Conservation (phyloP, 805 yeast species). For the Metschnikowia dekortorum region DNA sequence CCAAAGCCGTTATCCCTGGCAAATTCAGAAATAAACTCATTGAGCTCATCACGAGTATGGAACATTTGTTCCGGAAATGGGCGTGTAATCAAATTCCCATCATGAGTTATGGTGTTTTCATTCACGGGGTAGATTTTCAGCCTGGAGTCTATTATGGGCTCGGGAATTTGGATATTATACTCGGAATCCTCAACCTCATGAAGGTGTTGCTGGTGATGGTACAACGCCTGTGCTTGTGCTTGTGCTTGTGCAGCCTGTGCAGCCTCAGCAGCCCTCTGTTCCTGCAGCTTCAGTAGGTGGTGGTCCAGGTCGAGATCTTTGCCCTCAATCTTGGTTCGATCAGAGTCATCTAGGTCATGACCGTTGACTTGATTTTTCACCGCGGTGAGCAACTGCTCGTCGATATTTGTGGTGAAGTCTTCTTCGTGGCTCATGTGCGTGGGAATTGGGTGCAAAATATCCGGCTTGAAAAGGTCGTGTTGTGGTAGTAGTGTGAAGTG, state of each 20-base stretch:
- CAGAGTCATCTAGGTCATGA: constrained; percentile 25
- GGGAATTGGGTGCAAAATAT: constrained; percentile 13
- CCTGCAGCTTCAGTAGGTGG: constrained; percentile 11
- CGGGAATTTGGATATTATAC: constrained; percentile 44
- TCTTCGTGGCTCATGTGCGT: constrained; percentile 24
- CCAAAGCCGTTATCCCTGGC: constrained; percentile 57
- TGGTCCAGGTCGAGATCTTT: constrained; percentile 14
- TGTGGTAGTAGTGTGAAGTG: constrained; percentile 23
- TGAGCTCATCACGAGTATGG: constrained; percentile 45
- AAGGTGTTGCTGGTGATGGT: constrained; percentile 18
- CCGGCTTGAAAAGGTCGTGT: constrained; percentile 18
- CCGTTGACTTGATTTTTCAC: constrained; percentile 25
- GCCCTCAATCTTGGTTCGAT: constrained; percentile 29
- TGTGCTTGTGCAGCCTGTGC: constrained; percentile 10
- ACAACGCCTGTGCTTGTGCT: constrained; percentile 18
- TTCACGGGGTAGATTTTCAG: constrained; percentile 41
- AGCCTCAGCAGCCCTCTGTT: constrained; percentile 16
- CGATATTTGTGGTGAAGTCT: constrained; percentile 33
- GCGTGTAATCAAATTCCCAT: constrained; percentile 49
- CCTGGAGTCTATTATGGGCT: constrained; percentile 40
- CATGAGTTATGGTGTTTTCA: constrained; percentile 44
- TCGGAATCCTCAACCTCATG: constrained; percentile 30
- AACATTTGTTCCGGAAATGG: constrained; percentile 52
- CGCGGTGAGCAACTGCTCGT: constrained; percentile 39
- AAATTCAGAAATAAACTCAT: constrained; percentile 52